Evolutionary conservation across 1,139 yeast genomes (phyloP).

Genomic region (Chernovozyma sophiae-reginae): DNA sequence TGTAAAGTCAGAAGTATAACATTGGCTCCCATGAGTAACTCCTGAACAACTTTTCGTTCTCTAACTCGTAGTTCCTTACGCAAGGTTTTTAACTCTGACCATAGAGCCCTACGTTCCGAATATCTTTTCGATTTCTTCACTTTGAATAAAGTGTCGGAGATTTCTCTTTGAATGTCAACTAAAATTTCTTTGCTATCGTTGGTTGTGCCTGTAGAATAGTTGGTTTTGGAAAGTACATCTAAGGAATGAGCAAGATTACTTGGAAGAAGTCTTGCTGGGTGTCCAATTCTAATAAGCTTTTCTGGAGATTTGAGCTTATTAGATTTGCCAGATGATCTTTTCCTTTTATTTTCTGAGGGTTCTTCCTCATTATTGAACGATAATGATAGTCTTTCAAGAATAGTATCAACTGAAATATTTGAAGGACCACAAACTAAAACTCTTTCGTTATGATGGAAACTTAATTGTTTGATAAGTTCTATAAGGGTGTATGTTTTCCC

Average conservation of each 20-base stretch:
- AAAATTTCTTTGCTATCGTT: slow-evolving; percentile 62
- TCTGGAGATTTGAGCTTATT: slow-evolving; percentile 38
- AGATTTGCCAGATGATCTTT: slow-evolving; percentile 8
- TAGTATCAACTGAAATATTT: slow-evolving; percentile 91
- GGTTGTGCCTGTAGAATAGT: slow-evolving; percentile 13
- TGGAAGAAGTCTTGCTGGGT: slow-evolving; percentile 80
- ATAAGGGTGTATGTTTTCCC: slow-evolving; percentile 76
- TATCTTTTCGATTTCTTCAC: slow-evolving; percentile 65
- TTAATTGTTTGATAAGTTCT: slow-evolving; percentile 77
- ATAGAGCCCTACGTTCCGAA: slow-evolving; percentile 61
- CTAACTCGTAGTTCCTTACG: slow-evolving; percentile 65
- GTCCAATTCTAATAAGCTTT: slow-evolving; percentile 77
- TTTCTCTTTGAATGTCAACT: slow-evolving; percentile 67
- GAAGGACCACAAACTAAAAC: slow-evolving; percentile 94
- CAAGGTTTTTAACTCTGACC: slow-evolving; percentile 63
- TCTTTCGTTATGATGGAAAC: slow-evolving; percentile 52
- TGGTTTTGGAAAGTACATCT: slow-evolving; percentile 62
- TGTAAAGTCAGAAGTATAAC: slow-evolving; percentile 83
- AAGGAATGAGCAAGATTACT: slow-evolving; percentile 67
- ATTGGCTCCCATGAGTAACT: slow-evolving; percentile 55
- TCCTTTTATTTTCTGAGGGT: slow-evolving; percentile 15
- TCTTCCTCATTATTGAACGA: slow-evolving; percentile 17
- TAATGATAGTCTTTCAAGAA: slow-evolving; percentile 69
- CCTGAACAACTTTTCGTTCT: slow-evolving; percentile 60
- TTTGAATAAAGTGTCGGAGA: slow-evolving; percentile 53